These are phyloP conservation scores for Penicillium silybi DNA, from an alignment of 495 filamentous ascomycete species.

Conservation along the genomic window DNA sequence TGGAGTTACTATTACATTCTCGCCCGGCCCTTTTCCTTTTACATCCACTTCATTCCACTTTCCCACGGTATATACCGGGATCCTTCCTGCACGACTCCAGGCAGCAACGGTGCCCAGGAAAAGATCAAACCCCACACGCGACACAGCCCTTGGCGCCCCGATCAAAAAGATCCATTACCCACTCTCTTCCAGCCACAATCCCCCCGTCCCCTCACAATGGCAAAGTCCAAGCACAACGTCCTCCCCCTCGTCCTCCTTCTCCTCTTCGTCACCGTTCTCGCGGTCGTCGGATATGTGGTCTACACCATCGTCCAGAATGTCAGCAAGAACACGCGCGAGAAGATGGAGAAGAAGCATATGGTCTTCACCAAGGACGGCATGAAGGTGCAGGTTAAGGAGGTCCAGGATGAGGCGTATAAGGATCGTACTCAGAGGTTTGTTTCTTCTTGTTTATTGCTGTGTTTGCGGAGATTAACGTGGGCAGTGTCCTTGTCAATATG, in stretches of 20 bases:
- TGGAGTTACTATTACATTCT: background rate
- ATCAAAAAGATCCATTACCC: background rate
- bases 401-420: conserved; percentile 72
- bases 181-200: background rate
- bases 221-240: conserved; percentile 45
- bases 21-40: background rate
- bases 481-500: conserved; percentile 65
- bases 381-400: conserved; percentile 73
- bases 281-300: conserved; percentile 66
- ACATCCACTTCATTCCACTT: background rate
- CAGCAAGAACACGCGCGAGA: conserved; percentile 59
- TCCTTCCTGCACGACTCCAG: background rate
- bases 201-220: conserved; percentile 6
- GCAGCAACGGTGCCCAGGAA: background rate
- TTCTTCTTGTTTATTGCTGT: background rate
- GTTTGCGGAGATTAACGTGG: conserved; percentile 2
- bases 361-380: conserved; percentile 79
- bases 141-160: background rate
- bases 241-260: conserved; percentile 73
- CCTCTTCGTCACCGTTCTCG: conserved; percentile 55
- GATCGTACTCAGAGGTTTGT: conserved; percentile 72
- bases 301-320: conserved; percentile 70
- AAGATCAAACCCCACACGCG: background rate
- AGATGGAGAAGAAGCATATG: conserved; percentile 81
- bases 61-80: background rate